Conservation (phyloP, 352 stramenopile genomes). For the Phytophthora europaea region DNA sequence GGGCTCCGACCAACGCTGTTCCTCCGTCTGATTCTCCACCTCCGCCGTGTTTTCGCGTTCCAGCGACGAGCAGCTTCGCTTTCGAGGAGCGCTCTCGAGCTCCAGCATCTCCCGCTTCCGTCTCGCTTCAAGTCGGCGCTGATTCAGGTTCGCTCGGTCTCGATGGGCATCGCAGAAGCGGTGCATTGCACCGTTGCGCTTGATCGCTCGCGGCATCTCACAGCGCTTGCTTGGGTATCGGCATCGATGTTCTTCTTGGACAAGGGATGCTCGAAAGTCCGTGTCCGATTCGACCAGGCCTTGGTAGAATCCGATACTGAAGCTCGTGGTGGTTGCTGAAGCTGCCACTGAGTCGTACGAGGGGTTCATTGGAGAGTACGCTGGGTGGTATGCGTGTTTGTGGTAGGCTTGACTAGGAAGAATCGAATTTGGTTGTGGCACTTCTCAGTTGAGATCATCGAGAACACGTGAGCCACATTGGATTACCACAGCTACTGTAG, state of each 20-base stretch:
- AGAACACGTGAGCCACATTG: constrained; percentile 1
- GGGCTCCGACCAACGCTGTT: not conserved
- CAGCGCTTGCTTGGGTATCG: constrained; percentile 54
- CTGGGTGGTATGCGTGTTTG: not conserved
- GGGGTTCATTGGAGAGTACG: constrained; percentile 19
- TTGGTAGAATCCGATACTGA: constrained; percentile 15
- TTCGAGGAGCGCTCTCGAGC: not conserved
- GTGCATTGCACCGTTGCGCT: constrained; percentile 55
- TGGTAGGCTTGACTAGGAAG: constrained; percentile 5
- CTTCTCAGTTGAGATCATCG: not conserved
- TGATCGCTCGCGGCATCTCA: constrained; percentile 44
- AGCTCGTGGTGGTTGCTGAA: not conserved
- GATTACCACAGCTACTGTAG: not conserved
- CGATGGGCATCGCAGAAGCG: constrained; percentile 59
- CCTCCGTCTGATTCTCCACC: not conserved
- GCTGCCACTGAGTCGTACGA: not conserved
- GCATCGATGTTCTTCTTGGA: constrained; percentile 36
- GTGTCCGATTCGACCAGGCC: constrained; percentile 1
- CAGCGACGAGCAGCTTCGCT: constrained; percentile 11
- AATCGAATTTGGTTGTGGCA: constrained; percentile 22
- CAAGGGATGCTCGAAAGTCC: not conserved
- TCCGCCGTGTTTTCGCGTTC: not conserved
- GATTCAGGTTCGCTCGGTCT: constrained; percentile 60
- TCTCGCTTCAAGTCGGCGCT: constrained; percentile 54
- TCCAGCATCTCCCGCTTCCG: constrained; percentile 33